Base-by-base conservation (phyloP, 306 rosid genomes). In the Vigna trinervia region DNA sequence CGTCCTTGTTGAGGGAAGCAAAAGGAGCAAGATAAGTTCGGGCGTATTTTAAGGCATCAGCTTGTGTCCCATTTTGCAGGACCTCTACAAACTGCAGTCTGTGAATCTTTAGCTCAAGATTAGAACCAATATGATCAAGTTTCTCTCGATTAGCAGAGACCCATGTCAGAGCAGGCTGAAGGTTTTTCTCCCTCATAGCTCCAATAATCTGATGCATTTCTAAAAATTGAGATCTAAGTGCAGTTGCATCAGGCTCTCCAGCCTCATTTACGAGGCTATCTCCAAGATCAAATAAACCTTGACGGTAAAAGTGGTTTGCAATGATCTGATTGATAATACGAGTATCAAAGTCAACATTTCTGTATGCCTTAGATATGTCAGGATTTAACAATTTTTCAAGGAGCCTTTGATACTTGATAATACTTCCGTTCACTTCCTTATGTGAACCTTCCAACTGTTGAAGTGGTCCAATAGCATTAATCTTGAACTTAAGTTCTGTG, bases 151-250 rank as follows among this genome's bases (percentile, higher is more conserved):
- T 86, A 23, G 86, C 75, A 71, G 82, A 79, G 69, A 85, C 86
- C 98, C 98, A 93, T 30, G 83, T 74, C 57, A 93, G 88, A 77
- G 98, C 98, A 82, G 96, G 98, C 78, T 89, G 89, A 47, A 90
- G 87, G 79, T 90, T 88, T 82, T 83, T 84, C 71, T 50, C 74
- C 74, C 81, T 88, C 92, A 86, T 83, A 69, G 94, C 93, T 79
- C 83, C 88, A 51, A 91, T 66, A 76, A 93, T 84, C 83, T 84
- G 85, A 83, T 93, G 88, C 96, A 93, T 80, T 81, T 89, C 88
- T 77, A 85, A 20, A 77, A 90, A 93, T 15, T 88, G 90, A 79
- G 85, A 80, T 80, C 85, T 93, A 63, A 89, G 13, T 51, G 75
- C 65, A 72, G 90, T 62, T 63, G 86, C 70, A 64, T 89, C 87